Base-by-base conservation (phyloP, 306 rosid species). In the Lathyrus tuberosus region DNA sequence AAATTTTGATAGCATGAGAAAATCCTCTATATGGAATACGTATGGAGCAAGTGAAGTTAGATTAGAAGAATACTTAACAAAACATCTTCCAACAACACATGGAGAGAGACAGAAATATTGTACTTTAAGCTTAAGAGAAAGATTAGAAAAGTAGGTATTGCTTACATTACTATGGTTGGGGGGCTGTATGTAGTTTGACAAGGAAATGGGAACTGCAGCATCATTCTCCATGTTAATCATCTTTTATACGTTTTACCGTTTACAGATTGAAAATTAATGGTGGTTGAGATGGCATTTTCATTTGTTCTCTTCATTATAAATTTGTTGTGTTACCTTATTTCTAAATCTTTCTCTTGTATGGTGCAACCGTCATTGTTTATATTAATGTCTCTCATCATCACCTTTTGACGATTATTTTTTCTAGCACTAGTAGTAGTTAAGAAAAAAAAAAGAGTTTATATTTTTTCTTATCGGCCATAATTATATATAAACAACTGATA, bases 41-140 rank as follows among this genome's bases (percentile, higher is more conserved):
- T 85, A 76, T 62, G 58, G 64, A 78, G 74, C 62, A 94, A 84
- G 84, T 75, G 88, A 86, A 63, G 88, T 78, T 52, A 66, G 84
- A 82, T 79, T 59, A 65, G 81, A 74, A 53, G 80, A 76, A 74
- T 78, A 83, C 86, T 86, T 85, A 73, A 79, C 83, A 74, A 44
- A 80, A 84, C 61, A 47, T 51, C 67, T 76, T 69, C 80, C 86
- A 80, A 85, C 93, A 77, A 76, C 60, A 65, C 17, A 65, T 46
- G 78, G 84, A 78, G 74, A 80, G 74, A 58, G 78, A 81, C 78
- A 74, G 15, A 53, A 51, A 49, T 66, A 82, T 89, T 89, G 86
- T 87, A 43, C 98, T 90, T 86, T 79, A 91, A 88, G 89, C 74
- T 75, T 86, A 91, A 88, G 97, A 80, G 82, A 87, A 76, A 64